Conservation (phyloP, 768 basidiomycete genomes). For the Rhodotorula kratochvilovae region DNA sequence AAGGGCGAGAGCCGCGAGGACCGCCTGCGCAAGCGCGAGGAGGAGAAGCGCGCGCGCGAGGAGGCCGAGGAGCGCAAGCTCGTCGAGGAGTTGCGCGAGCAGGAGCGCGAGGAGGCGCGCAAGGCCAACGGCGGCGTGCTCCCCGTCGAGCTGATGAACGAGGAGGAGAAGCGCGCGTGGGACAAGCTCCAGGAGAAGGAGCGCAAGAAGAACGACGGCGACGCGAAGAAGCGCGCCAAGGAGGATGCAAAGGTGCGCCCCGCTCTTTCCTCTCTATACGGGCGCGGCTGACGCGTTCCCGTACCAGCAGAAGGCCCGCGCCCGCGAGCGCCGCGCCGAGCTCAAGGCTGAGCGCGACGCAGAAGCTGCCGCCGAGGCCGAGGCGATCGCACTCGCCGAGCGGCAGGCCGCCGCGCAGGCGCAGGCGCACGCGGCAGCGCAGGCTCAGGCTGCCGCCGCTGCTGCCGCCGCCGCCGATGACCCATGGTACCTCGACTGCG, state of each 20-base stretch:
- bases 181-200: slow-evolving; percentile 10
- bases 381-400: background rate
- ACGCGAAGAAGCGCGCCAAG: slow-evolving; percentile 6
- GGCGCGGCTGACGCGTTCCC: too few species aligned
- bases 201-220: slow-evolving; percentile 2
- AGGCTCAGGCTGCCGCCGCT: background rate
- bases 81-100: slow-evolving; percentile 52
- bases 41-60: slow-evolving; percentile 23
- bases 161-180: slow-evolving; percentile 15
- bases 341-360: slow-evolving; percentile 30
- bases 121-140: slow-evolving; percentile 48
- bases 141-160: slow-evolving; percentile 25
- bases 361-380: slow-evolving; percentile 6
- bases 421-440: background rate
- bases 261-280: too few species aligned
- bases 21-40: slow-evolving; percentile 31
- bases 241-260: slow-evolving; percentile 24
- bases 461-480: slow-evolving; percentile 13
- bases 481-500: slow-evolving; percentile 49
- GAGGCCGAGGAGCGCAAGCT: slow-evolving; percentile 56
- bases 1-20: slow-evolving; percentile 29
- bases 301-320: slow-evolving; percentile 20
- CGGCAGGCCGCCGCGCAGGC: background rate
- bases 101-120: slow-evolving; percentile 58
- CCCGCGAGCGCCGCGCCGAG: slow-evolving; percentile 21